Conservation (phyloP, 371 early-diverging fungal species). For the Capillidium rhysosporum region DNA sequence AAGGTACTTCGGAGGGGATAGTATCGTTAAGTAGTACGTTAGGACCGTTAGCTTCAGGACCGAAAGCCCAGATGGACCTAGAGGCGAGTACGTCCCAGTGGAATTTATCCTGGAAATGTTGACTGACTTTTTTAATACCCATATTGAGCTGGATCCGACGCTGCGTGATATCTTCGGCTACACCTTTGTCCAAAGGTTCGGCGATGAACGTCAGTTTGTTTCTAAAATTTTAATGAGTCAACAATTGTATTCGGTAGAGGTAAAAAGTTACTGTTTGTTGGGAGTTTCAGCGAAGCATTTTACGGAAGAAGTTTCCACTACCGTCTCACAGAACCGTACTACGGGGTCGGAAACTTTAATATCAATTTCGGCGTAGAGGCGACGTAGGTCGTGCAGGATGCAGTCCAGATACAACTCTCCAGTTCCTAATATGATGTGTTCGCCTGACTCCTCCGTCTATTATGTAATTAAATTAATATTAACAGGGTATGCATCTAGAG, state of each 20-base stretch:
- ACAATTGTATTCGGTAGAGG: neutral
- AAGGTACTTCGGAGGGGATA: slow-evolving; percentile 48
- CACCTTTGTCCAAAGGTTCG: slow-evolving; percentile 78
- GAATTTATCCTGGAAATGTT: slow-evolving; percentile 61
- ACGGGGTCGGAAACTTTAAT: slow-evolving; percentile 94
- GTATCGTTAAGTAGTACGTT: slow-evolving; percentile 92
- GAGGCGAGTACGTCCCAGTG: slow-evolving; percentile 87
- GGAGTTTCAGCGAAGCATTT: slow-evolving; percentile 94
- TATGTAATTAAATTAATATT: neutral
- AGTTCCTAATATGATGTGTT: slow-evolving; percentile 82
- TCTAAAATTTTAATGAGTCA: slow-evolving; percentile 16
- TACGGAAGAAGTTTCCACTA: slow-evolving; percentile 79
- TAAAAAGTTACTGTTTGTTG: slow-evolving; percentile 63
- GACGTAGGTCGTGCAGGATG: slow-evolving; percentile 83
- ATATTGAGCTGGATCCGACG: slow-evolving; percentile 25
- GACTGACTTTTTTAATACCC: slow-evolving; percentile 55
- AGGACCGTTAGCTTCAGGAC: slow-evolving; percentile 79
- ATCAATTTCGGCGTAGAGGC: slow-evolving; percentile 86
- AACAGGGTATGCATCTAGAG: neutral
- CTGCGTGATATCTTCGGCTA: slow-evolving; percentile 80
- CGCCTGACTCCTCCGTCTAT: slow-evolving; percentile 88
- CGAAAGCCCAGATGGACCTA: slow-evolving; percentile 93
- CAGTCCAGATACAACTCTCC: slow-evolving; percentile 94
- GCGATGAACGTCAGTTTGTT: slow-evolving; percentile 91
- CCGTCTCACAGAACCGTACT: slow-evolving; percentile 88